phyloP scores from a whole-genome alignment of 805 yeast species.

The Ogataea naganishii region DNA sequence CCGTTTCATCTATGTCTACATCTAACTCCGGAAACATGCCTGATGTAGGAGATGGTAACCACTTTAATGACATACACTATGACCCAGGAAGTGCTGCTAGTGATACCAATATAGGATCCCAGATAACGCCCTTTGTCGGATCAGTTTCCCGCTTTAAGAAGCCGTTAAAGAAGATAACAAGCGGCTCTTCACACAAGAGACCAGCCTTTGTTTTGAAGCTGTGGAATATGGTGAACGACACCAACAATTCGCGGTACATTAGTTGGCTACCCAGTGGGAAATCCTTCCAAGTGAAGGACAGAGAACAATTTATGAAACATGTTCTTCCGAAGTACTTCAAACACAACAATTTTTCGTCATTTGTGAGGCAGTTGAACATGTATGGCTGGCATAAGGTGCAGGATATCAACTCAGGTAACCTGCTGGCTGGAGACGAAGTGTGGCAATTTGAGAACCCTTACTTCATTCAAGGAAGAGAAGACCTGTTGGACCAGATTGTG shows the following conservation, averaged over 20 bases:
- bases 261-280: conserved; percentile 83
- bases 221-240: conserved; percentile 94
- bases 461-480: conserved; percentile 72
- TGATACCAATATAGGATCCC: no score
- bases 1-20: no score
- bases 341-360: conserved; percentile 90
- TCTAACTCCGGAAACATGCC: no score
- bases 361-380: conserved; percentile 95
- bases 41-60: no score
- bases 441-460: conserved; percentile 85
- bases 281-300: conserved; percentile 73
- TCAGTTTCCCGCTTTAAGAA: no score
- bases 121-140: no score
- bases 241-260: conserved; percentile 57
- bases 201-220: conserved; percentile 91
- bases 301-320: conserved; percentile 76
- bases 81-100: no score
- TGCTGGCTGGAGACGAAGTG: conserved; percentile 61
- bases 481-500: conserved; percentile 74
- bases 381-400: conserved; percentile 99
- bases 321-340: conserved; percentile 90
- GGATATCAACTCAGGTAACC: conserved; percentile 73
- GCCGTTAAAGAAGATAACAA: conserved; percentile 7
- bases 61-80: no score
- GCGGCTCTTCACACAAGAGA: conserved; percentile 39